Percentiles rank a stretch among this genome's conserved stretches.
phyloP scores from a whole-genome alignment of 2,329 filamentous ascomycete species.

The Colletotrichum sp. region DNA sequence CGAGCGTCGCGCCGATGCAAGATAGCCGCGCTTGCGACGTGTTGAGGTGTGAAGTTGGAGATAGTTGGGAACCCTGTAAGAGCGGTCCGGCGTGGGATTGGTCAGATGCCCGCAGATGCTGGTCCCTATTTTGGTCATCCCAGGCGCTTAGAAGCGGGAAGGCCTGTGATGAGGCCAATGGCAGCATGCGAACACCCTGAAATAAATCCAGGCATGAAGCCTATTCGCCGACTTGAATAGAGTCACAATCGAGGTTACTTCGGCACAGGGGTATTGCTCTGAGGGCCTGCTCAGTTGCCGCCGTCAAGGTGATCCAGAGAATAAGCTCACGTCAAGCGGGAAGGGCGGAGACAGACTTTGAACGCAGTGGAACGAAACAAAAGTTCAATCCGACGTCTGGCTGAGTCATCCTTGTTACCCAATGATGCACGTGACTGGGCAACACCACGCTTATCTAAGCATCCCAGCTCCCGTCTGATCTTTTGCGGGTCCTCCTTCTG shows the following conservation, averaged over 20 bases:
- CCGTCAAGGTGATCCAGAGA: background rate
- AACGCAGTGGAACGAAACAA: background rate
- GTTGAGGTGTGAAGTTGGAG: background rate
- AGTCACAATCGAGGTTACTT: background rate
- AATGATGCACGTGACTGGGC: background rate
- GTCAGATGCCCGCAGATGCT: constrained; percentile 8
- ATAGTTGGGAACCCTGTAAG: background rate
- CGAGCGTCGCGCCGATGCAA: constrained; percentile 22
- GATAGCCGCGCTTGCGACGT: constrained; percentile 20
- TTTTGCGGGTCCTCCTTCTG: background rate
- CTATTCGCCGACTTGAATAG: background rate
- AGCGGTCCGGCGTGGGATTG: constrained; percentile 6
- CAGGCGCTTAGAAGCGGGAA: constrained; percentile 11
- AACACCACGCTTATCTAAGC: background rate
- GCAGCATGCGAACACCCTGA: background rate
- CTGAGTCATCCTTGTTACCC: background rate
- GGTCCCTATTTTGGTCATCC: constrained; percentile 10
- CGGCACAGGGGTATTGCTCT: background rate
- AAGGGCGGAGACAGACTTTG: background rate
- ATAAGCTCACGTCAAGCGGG: constrained; percentile 14
- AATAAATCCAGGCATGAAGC: background rate
- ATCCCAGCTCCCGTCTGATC: background rate
- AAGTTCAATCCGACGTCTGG: background rate
- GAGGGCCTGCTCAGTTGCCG: background rate
- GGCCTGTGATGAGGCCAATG: constrained; percentile 1